These are phyloP conservation scores for Thraustotheca clavata DNA, from an alignment of 352 stramenopile species.

Conservation along the genomic window DNA sequence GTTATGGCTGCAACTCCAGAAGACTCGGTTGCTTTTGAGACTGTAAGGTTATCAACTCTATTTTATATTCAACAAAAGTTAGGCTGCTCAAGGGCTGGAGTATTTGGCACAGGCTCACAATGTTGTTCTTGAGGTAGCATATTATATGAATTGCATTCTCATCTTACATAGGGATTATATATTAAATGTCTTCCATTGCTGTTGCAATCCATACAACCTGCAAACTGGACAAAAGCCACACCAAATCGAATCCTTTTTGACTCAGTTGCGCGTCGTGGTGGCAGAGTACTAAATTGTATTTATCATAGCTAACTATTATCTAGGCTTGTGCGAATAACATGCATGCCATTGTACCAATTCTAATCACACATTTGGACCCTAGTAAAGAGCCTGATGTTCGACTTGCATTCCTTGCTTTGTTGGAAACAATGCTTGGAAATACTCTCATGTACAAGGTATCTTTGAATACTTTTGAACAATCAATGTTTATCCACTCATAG, in stretches of 20 bases:
- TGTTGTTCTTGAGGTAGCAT: slow-evolving; percentile 39
- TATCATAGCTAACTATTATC: not conserved
- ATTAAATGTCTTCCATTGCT: slow-evolving; percentile 41
- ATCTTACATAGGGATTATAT: slow-evolving; percentile 41
- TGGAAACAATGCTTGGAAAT: slow-evolving; percentile 71
- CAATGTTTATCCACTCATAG: slow-evolving; percentile 24
- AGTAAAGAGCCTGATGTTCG: slow-evolving; percentile 63
- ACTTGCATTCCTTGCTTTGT: slow-evolving; percentile 69
- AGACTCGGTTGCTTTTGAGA: slow-evolving; percentile 40
- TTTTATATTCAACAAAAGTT: not conserved
- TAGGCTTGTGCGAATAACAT: slow-evolving; percentile 59
- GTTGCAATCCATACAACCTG: slow-evolving; percentile 35
- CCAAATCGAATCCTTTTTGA: slow-evolving; percentile 63
- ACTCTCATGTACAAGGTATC: slow-evolving; percentile 45
- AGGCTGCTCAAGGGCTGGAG: slow-evolving; percentile 35
- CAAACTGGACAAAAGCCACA: slow-evolving; percentile 54
- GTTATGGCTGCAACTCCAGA: slow-evolving; percentile 49
- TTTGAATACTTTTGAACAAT: not conserved
- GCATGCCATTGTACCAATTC: slow-evolving; percentile 42
- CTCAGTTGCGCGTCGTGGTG: slow-evolving; percentile 56
- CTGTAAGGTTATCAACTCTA: slow-evolving; percentile 28
- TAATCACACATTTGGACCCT: slow-evolving; percentile 58
- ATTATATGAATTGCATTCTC: not conserved
- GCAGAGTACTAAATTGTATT: slow-evolving; percentile 30
- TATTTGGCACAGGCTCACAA: slow-evolving; percentile 30